These are phyloP conservation scores for Passalora sequoiae DNA, from an alignment of 2,329 filamentous ascomycete genomes.

Conservation along the genomic window DNA sequence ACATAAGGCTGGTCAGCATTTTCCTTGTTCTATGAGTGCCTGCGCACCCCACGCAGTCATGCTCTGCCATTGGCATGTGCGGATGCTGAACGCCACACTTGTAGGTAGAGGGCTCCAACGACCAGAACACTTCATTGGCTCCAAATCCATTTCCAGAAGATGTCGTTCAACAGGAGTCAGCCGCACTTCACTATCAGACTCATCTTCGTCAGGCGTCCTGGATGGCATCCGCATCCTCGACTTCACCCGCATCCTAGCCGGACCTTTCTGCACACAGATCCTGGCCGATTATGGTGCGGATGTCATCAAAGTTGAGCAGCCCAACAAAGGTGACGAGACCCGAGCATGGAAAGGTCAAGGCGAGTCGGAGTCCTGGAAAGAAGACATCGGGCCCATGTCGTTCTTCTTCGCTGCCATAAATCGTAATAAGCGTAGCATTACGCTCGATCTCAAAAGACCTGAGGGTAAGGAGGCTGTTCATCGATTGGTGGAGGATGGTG, in stretches of 20 bases:
- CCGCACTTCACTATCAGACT: too few relatives aligned
- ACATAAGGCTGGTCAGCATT: too few relatives aligned
- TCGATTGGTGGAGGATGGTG: slow-evolving; percentile 30
- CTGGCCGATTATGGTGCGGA: slow-evolving; percentile 41
- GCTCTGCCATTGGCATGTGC: too few relatives aligned
- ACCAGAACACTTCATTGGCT: too few relatives aligned
- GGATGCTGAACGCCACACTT: too few relatives aligned
- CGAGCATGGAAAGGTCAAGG: slow-evolving; percentile 9
- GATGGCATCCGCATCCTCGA: slow-evolving; percentile 23
- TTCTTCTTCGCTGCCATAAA: slow-evolving; percentile 41
- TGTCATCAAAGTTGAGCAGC: slow-evolving; percentile 41
- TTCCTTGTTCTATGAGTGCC: too few relatives aligned
- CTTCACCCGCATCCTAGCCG: slow-evolving; percentile 26
- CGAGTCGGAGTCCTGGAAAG: slow-evolving; percentile 16
- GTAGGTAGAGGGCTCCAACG: too few relatives aligned
- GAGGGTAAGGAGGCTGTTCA: slow-evolving; percentile 29
- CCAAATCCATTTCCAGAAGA: too few relatives aligned
- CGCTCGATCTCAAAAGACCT: slow-evolving; percentile 35
- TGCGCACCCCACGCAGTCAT: too few relatives aligned
- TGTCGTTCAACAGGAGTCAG: too few relatives aligned
- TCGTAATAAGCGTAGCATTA: slow-evolving; percentile 40
- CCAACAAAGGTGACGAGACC: slow-evolving; percentile 23
- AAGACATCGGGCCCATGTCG: slow-evolving; percentile 34
- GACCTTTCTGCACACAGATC: slow-evolving; percentile 33
- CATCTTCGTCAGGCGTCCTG: slow-evolving; percentile 10